Conservation (phyloP, 192 early-diverging fungal genomes). For the Entomortierella lignicola region DNA sequence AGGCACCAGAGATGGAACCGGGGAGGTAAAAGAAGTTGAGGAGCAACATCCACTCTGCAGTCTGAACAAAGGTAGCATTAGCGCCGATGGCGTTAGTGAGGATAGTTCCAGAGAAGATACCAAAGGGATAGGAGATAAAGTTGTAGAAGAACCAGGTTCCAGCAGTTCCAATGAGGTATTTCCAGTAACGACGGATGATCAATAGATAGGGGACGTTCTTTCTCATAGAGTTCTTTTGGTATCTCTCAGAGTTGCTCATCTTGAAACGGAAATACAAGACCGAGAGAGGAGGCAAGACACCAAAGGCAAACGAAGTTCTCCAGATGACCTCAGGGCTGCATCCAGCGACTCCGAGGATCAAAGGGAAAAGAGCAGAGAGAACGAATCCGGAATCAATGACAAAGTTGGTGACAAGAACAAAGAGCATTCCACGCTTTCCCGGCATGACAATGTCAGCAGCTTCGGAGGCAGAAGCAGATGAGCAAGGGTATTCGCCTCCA, state of each 20-base stretch:
- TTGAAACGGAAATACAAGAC: slow-evolving; percentile 67
- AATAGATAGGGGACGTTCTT: slow-evolving; percentile 64
- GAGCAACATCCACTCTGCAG: slow-evolving; percentile 64
- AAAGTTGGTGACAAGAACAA: slow-evolving; percentile 61
- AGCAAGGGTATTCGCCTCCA: slow-evolving; percentile 66
- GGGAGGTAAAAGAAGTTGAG: slow-evolving; percentile 67
- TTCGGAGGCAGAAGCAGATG: slow-evolving; percentile 64
- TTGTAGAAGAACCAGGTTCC: slow-evolving; percentile 52
- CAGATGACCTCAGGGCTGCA: slow-evolving; percentile 58
- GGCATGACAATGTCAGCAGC: slow-evolving; percentile 61
- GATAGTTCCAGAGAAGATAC: slow-evolving; percentile 48
- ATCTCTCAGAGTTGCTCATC: slow-evolving; percentile 64
- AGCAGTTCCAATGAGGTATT: slow-evolving; percentile 61
- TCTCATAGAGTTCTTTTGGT: slow-evolving; percentile 58
- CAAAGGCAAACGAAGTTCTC: slow-evolving; percentile 67
- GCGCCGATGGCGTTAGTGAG: slow-evolving; percentile 31
- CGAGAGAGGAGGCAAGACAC: slow-evolving; percentile 56
- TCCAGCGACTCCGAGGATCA: slow-evolving; percentile 62
- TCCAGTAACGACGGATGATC: slow-evolving; percentile 64
- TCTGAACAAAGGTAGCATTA: slow-evolving; percentile 49
- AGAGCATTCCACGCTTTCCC: slow-evolving; percentile 58
- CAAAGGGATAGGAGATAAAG: slow-evolving; percentile 50
- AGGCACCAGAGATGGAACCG: slow-evolving; percentile 63
- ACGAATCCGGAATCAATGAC: slow-evolving; percentile 61
- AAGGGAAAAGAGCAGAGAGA: slow-evolving; percentile 55